phyloP scores from a whole-genome alignment of 1,284 basidiomycete genomes.

The Wolfiporia cocos region DNA sequence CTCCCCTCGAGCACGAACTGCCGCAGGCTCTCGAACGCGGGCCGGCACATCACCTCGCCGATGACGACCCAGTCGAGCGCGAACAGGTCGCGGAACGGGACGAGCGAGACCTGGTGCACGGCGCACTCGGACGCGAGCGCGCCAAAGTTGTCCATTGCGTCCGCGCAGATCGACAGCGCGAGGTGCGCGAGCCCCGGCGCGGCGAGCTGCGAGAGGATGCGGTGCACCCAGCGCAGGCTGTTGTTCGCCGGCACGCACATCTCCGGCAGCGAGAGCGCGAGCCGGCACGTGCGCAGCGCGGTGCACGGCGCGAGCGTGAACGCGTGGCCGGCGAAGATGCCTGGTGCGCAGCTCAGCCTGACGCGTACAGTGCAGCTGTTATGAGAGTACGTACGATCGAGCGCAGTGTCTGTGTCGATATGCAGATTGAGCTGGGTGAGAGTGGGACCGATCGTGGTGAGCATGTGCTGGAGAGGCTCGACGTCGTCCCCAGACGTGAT shows the following conservation, averaged over 20 bases:
- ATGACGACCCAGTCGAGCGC: slow-evolving; percentile 14
- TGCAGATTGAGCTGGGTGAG: not conserved
- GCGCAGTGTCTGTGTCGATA: not conserved
- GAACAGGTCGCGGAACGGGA: slow-evolving; percentile 9
- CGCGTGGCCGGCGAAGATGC: not conserved
- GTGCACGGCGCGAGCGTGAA: slow-evolving; percentile 11
- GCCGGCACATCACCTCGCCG: not conserved
- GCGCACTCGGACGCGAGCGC: slow-evolving; percentile 17
- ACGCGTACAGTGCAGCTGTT: not conserved
- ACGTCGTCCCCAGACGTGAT: not conserved
- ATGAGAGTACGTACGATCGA: not conserved
- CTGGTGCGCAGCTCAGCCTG: not conserved
- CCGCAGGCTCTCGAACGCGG: not conserved
- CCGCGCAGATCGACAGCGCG: not conserved
- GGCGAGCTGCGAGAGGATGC: slow-evolving; percentile 10
- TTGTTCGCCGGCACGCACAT: slow-evolving; percentile 17
- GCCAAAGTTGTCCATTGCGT: slow-evolving; percentile 6
- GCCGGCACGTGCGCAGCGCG: slow-evolving; percentile 9
- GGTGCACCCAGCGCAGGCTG: slow-evolving; percentile 11
- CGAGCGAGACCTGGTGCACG: slow-evolving; percentile 8
- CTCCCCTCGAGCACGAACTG: slow-evolving; percentile 10
- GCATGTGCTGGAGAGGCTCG: not conserved
- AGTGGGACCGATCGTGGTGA: not conserved
- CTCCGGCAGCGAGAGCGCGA: slow-evolving; percentile 12
- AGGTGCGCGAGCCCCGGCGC: slow-evolving; percentile 1